These are phyloP conservation scores for Striga hermonthica DNA, from an alignment of 305 asterid species.

Conservation along the genomic window DNA sequence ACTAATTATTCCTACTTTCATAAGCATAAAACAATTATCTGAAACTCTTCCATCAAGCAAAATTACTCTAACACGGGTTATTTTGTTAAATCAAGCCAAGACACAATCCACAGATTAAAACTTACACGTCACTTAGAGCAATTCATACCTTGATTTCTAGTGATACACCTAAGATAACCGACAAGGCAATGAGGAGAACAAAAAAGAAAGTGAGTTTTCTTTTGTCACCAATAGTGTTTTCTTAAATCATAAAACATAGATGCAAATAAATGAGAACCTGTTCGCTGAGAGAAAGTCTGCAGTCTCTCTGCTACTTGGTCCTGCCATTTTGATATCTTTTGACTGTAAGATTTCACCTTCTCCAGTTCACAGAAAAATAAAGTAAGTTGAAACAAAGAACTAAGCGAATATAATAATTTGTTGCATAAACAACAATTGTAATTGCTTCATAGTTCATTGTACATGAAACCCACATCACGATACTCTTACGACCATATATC, in stretches of 20 bases:
- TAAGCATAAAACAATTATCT: slow-evolving; percentile 29
- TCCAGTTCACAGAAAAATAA: slow-evolving; percentile 61
- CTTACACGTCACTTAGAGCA: slow-evolving; percentile 53
- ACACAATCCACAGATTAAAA: slow-evolving; percentile 31
- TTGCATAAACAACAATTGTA: slow-evolving; percentile 21
- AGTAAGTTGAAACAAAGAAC: slow-evolving; percentile 29
- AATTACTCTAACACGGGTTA: too few species aligned
- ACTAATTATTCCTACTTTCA: slow-evolving; percentile 23
- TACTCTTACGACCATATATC: slow-evolving; percentile 20
- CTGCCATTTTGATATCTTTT: slow-evolving; percentile 83
- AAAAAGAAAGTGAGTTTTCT: slow-evolving; percentile 25
- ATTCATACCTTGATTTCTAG: slow-evolving; percentile 79
- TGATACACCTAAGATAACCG: slow-evolving; percentile 49
- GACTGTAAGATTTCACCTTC: slow-evolving; percentile 85
- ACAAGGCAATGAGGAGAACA: slow-evolving; percentile 25
- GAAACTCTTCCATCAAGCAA: too few species aligned
- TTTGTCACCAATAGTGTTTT: slow-evolving; percentile 18
- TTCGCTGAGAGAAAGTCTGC: slow-evolving; percentile 56
- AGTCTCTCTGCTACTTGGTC: slow-evolving; percentile 79
- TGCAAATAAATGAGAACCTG: slow-evolving; percentile 49
- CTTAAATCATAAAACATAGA: slow-evolving; percentile 17
- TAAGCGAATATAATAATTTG: slow-evolving; percentile 25
- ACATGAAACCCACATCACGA: slow-evolving; percentile 10
- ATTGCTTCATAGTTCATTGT: slow-evolving; percentile 13
- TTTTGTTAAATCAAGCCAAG: slow-evolving; percentile 20